These are phyloP conservation scores for Acanthamoeba lugdunensis DNA, from an alignment of 208 protist genomes.

Conservation along the genomic window DNA sequence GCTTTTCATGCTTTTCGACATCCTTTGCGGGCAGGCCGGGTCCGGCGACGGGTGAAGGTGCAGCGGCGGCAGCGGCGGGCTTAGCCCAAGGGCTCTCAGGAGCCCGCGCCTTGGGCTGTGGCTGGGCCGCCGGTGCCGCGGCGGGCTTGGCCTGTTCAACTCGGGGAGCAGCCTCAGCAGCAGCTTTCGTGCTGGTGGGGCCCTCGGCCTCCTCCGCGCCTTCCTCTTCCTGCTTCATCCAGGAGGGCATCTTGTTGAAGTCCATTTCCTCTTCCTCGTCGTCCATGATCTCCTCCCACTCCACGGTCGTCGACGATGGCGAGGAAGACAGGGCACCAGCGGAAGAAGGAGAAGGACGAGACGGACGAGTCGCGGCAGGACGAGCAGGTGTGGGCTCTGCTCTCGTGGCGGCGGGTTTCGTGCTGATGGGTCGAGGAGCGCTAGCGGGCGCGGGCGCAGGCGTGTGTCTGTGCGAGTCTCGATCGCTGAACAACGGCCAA, in stretches of 20 bases:
- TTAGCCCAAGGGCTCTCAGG: not conserved
- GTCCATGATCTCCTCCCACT: conserved; percentile 58
- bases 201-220: not conserved
- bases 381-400: not conserved
- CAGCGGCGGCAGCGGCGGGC: not conserved
- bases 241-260: conserved; percentile 39
- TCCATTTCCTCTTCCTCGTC: conserved; percentile 54
- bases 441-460: too few relatives aligned
- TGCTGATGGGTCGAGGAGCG: not conserved
- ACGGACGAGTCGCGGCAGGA: not conserved
- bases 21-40: not conserved
- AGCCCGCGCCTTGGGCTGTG: not conserved
- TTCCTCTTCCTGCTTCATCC: conserved; percentile 10
- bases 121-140: not conserved
- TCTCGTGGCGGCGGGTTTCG: not conserved
- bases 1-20: not conserved
- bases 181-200: not conserved
- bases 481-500: not conserved
- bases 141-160: not conserved
- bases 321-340: not conserved
- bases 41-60: not conserved
- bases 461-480: not conserved
- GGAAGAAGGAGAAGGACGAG: not conserved
- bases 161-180: not conserved
- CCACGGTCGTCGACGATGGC: not conserved